Conservation (phyloP, 345 rosid genomes). For the Microcos paniculata region DNA sequence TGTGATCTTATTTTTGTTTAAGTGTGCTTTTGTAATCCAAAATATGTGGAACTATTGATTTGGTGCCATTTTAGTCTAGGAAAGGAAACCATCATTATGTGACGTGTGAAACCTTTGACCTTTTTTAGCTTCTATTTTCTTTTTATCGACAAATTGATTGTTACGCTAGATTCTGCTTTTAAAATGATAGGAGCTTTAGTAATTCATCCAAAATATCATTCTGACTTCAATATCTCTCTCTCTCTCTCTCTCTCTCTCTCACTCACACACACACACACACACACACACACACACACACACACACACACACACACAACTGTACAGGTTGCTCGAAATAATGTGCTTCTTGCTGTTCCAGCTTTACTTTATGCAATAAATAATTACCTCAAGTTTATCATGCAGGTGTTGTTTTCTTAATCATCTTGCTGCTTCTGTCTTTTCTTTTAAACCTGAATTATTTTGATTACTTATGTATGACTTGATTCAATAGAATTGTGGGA, state of each 20-base stretch:
- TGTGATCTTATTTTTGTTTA: neutral
- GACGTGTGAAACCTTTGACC: neutral
- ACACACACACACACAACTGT: no score
- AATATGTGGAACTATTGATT: neutral
- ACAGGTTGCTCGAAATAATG: slow-evolving; percentile 64
- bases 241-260: no score
- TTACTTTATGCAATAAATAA: slow-evolving; percentile 68
- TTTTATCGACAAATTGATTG: neutral
- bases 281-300: no score
- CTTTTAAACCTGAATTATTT: neutral
- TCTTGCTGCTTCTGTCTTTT: neutral
- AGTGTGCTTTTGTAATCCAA: neutral
- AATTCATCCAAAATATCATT: neutral
- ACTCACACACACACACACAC: no score
- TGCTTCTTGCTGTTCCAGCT: slow-evolving; percentile 73
- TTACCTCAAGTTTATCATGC: slow-evolving; percentile 71
- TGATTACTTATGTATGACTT: neutral
- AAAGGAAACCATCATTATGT: neutral
- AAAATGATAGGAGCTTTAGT: neutral
- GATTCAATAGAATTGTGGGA: neutral
- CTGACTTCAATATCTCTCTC: neutral
- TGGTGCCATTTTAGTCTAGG: neutral
- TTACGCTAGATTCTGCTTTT: neutral
- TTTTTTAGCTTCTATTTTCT: neutral
- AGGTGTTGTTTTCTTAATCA: slow-evolving; percentile 37